phyloP scores from a whole-genome alignment of 2,329 filamentous ascomycete genomes.

The Colletotrichum tropicicola region DNA sequence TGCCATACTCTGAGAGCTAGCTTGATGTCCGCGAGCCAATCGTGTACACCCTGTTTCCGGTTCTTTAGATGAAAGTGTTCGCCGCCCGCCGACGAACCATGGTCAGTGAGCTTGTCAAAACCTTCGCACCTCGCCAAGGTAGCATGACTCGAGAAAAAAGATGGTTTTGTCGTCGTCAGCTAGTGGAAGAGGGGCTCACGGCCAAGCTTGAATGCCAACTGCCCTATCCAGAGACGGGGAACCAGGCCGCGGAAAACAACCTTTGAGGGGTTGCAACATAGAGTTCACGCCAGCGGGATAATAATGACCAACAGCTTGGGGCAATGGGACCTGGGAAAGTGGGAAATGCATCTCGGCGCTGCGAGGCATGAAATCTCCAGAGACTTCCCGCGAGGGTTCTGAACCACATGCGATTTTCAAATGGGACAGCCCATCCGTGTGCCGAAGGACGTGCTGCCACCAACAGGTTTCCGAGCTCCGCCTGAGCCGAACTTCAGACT shows the following conservation, averaged over 20 bases:
- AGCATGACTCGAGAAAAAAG: not conserved
- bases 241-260: not conserved
- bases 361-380: not conserved
- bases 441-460: too few species aligned
- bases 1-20: too few species aligned
- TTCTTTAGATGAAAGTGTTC: not conserved
- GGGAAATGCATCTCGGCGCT: too few species aligned
- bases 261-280: not conserved
- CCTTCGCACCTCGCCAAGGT: not conserved
- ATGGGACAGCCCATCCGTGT: too few species aligned
- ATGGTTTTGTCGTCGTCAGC: not conserved
- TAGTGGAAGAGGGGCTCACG: too few species aligned
- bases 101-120: not conserved
- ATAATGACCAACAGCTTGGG: not conserved
- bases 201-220: too few species aligned
- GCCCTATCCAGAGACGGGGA: too few species aligned
- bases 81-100: not conserved
- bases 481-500: not conserved
- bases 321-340: not conserved
- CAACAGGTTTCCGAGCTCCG: not conserved
- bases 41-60: too few species aligned
- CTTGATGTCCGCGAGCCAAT: too few species aligned
- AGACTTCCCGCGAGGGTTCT: not conserved
- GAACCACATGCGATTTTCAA: too few species aligned
- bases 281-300: not conserved